A percentile compares a stretch with the other conserved stretches of the same genome.
These are phyloP conservation scores for Euphorbia lathyris DNA, from an alignment of 345 rosid species.

Conservation along the genomic window DNA sequence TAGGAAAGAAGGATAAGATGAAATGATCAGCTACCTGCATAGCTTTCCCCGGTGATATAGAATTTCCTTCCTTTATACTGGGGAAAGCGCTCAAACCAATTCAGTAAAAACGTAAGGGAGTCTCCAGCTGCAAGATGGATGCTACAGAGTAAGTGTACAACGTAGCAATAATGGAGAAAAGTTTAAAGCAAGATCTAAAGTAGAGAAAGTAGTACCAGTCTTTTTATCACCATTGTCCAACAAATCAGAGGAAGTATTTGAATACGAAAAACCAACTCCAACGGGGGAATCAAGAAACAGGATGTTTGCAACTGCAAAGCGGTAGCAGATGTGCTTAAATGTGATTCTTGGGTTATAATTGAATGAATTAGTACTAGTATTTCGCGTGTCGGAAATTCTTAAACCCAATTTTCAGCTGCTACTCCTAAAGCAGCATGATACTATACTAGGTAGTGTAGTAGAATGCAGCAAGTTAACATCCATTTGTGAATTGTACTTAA, in stretches of 20 bases:
- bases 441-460: neutral
- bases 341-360: neutral
- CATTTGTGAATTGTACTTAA: neutral
- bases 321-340: slow-evolving; percentile 11
- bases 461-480: neutral
- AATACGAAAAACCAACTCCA: slow-evolving; percentile 91
- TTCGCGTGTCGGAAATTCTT: slow-evolving; percentile 3
- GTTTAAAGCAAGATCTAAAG: slow-evolving; percentile 2
- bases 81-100: slow-evolving; percentile 90
- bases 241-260: slow-evolving; percentile 69
- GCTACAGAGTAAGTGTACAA: slow-evolving; percentile 10
- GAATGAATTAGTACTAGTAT: neutral
- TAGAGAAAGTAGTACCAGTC: slow-evolving; percentile 49
- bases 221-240: slow-evolving; percentile 41
- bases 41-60: slow-evolving; percentile 85
- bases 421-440: neutral
- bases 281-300: slow-evolving; percentile 88
- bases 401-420: neutral
- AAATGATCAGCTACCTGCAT: slow-evolving; percentile 53
- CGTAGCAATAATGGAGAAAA: slow-evolving; percentile 1
- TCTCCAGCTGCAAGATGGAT: slow-evolving; percentile 57
- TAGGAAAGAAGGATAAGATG: slow-evolving; percentile 2
- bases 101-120: slow-evolving; percentile 63
- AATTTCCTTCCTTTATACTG: slow-evolving; percentile 86
- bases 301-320: slow-evolving; percentile 71